phyloP scores from a whole-genome alignment of 116 monocot species.

The Papilionanthe hybrid region DNA sequence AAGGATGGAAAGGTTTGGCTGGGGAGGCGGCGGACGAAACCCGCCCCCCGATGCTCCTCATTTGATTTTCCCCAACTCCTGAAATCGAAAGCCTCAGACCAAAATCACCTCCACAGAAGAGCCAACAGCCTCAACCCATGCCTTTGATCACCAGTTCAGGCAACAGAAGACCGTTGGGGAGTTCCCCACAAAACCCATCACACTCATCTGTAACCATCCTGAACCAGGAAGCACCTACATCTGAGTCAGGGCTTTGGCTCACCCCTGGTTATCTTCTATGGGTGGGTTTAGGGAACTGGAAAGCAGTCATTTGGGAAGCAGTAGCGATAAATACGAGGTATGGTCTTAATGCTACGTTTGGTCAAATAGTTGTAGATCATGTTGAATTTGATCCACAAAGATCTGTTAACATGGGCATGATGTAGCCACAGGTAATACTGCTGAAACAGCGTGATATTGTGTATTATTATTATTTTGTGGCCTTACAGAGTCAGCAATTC shows the following conservation, averaged over 20 bases:
- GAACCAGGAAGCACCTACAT: slow-evolving; percentile 22
- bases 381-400: slow-evolving; percentile 46
- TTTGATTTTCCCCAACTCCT: slow-evolving; percentile 70
- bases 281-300: slow-evolving; percentile 24
- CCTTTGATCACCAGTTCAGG: slow-evolving; percentile 31
- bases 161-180: slow-evolving; percentile 43
- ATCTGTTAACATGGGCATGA: slow-evolving; percentile 5
- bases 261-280: slow-evolving; percentile 35
- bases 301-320: not conserved
- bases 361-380: slow-evolving; percentile 31
- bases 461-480: not conserved
- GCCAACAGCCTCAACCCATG: slow-evolving; percentile 37
- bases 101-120: slow-evolving; percentile 60
- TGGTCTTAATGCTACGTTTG: slow-evolving; percentile 18
- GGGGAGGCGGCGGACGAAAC: slow-evolving; percentile 89
- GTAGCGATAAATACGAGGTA: slow-evolving; percentile 24
- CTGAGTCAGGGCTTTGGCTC: slow-evolving; percentile 26
- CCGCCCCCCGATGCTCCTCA: slow-evolving; percentile 91
- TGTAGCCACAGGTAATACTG: slow-evolving; percentile 1
- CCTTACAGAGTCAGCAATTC: not conserved
- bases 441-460: not conserved
- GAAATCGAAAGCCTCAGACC: slow-evolving; percentile 89
- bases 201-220: slow-evolving; percentile 13
- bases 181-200: slow-evolving; percentile 56
- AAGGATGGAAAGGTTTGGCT: slow-evolving; percentile 99